Conservation (phyloP, 2,329 filamentous ascomycete species). For the Colletotrichum scovillei region DNA sequence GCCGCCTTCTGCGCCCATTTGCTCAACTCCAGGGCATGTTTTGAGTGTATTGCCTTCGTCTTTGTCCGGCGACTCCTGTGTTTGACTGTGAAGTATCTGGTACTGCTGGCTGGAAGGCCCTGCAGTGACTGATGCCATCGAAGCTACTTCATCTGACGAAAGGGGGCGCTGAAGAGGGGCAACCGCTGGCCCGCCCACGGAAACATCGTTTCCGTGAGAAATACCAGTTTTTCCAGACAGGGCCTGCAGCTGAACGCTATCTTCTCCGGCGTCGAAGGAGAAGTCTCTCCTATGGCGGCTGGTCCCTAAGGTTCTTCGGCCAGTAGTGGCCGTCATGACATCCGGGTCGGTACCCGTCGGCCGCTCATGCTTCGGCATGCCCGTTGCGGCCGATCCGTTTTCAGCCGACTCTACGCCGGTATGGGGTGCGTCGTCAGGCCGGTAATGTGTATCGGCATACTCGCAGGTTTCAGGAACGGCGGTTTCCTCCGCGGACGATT, state of each 20-base stretch:
- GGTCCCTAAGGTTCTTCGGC: neutral
- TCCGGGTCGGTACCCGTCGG: neutral
- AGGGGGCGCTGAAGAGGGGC: neutral
- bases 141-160: neutral
- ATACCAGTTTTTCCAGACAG: neutral
- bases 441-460: neutral
- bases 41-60: neutral
- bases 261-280: conserved; percentile 43
- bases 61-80: neutral
- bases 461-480: neutral
- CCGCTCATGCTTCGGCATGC: neutral
- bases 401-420: neutral
- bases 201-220: neutral
- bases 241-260: conserved; percentile 24
- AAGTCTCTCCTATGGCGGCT: conserved; percentile 40
- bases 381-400: neutral
- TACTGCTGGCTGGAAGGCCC: neutral
- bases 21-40: neutral
- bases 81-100: neutral
- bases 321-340: neutral
- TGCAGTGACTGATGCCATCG: neutral
- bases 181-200: no score
- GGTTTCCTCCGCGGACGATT: neutral
- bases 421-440: neutral
- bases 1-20: neutral